These are phyloP conservation scores for Pseudohyphozyma bogoriensis DNA, from an alignment of 768 basidiomycete genomes.

Conservation along the genomic window DNA sequence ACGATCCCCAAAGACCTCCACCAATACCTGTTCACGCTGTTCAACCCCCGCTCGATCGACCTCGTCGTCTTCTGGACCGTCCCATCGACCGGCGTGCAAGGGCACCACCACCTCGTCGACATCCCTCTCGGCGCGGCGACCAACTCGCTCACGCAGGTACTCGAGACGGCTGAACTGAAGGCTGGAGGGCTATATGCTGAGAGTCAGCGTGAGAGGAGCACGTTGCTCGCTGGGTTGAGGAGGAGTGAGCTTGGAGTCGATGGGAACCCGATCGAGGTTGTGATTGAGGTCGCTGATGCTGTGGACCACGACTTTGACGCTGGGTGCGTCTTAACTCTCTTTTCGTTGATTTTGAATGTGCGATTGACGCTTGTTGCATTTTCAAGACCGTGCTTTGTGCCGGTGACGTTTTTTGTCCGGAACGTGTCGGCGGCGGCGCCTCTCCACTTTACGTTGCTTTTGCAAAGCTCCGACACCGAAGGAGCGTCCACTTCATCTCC, in stretches of 20 bases:
- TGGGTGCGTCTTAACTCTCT: conserved; percentile 47
- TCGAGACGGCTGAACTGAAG: conserved; percentile 49
- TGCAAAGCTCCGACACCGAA: neutral
- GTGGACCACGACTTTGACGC: conserved; percentile 53
- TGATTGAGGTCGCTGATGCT: conserved; percentile 41
- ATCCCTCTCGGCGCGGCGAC: conserved; percentile 59
- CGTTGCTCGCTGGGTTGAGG: conserved; percentile 57
- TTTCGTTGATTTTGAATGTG: neutral
- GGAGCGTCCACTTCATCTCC: neutral
- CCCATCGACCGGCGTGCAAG: conserved; percentile 50
- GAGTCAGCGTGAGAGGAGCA: conserved; percentile 61
- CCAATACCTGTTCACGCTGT: conserved; percentile 64
- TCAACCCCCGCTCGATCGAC: conserved; percentile 62
- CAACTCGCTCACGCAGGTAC: conserved; percentile 53
- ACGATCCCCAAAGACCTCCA: conserved; percentile 51
- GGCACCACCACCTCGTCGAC: conserved; percentile 53
- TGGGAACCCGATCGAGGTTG: conserved; percentile 59
- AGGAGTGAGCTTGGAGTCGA: conserved; percentile 67
- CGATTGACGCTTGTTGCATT: neutral
- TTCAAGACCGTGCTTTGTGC: conserved; percentile 49
- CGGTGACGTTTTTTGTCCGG: conserved; percentile 51
- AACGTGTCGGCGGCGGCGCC: conserved; percentile 63
- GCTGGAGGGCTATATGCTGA: conserved; percentile 86
- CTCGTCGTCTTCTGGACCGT: conserved; percentile 68
- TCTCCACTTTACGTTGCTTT: conserved; percentile 8